phyloP scores from a whole-genome alignment of 352 stramenopile genomes.

The Globisporangium echinulatum region DNA sequence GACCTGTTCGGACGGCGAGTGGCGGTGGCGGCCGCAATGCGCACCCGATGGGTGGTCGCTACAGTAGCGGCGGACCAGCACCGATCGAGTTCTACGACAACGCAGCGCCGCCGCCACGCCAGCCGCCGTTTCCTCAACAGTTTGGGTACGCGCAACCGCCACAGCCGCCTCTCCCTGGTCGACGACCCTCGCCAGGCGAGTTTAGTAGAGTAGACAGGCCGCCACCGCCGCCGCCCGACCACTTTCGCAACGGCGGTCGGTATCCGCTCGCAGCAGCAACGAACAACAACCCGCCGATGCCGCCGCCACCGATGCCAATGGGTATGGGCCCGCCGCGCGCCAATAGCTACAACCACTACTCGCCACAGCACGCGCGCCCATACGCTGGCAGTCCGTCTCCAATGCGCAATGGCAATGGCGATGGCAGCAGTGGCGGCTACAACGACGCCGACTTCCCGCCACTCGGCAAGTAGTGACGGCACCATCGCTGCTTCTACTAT shows the following conservation, averaged over 20 bases:
- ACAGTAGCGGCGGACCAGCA: background rate
- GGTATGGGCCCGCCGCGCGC: slow-evolving; percentile 10
- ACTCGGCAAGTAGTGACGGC: slow-evolving; percentile 33
- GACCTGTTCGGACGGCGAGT: slow-evolving; percentile 19
- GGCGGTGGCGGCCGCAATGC: slow-evolving; percentile 22
- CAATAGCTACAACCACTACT: slow-evolving; percentile 6
- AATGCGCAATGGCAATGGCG: slow-evolving; percentile 5
- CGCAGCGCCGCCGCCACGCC: background rate
- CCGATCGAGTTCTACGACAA: slow-evolving; percentile 14
- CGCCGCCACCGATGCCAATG: slow-evolving; percentile 20
- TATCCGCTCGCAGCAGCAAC: slow-evolving; percentile 13
- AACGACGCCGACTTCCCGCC: slow-evolving; percentile 64
- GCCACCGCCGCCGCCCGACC: slow-evolving; percentile 30
- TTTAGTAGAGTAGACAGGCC: slow-evolving; percentile 59
- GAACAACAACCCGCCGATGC: slow-evolving; percentile 21
- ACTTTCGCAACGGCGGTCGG: slow-evolving; percentile 20
- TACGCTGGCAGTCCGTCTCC: slow-evolving; percentile 9
- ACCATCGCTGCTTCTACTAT: background rate
- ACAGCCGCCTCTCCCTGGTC: slow-evolving; percentile 15
- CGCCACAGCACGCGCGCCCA: slow-evolving; percentile 3
- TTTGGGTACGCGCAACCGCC: slow-evolving; percentile 18
- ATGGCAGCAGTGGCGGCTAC: slow-evolving; percentile 22
- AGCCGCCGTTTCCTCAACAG: slow-evolving; percentile 7
- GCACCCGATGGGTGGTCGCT: slow-evolving; percentile 12
- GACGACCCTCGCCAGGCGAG: slow-evolving; percentile 22